Percentiles rank a stretch among this genome's conserved stretches.
Conservation (phyloP, 495 filamentous ascomycete species). For the Daldinia decipiens region DNA sequence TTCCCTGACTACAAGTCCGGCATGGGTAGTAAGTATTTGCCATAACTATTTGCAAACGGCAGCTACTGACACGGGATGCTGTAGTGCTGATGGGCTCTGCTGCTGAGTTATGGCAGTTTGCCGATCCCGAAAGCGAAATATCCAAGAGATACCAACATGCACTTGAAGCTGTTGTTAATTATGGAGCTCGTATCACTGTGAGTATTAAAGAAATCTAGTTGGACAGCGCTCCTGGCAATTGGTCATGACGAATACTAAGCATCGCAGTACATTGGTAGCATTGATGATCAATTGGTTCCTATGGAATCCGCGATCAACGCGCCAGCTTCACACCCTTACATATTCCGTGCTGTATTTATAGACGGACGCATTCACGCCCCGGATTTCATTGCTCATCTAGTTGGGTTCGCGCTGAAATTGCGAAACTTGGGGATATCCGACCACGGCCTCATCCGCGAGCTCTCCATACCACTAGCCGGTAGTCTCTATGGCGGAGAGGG, state of each 20-base stretch:
- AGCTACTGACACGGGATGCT: conserved; percentile 13
- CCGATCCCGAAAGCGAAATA: conserved; percentile 77
- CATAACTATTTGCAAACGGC: background rate
- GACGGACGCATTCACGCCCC: conserved; percentile 92
- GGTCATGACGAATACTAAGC: conserved; percentile 5
- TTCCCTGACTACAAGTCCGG: conserved; percentile 87
- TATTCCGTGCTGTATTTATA: conserved; percentile 92
- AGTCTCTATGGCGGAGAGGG: conserved; percentile 92
- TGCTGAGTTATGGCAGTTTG: conserved; percentile 93
- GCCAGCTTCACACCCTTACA: conserved; percentile 85
- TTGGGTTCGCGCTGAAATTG: conserved; percentile 92
- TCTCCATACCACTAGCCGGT: conserved; percentile 87
- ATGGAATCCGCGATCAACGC: conserved; percentile 83
- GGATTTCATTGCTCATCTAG: conserved; percentile 90
- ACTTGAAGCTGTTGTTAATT: conserved; percentile 73
- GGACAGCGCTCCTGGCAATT: background rate
- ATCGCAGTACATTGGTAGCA: conserved; percentile 73
- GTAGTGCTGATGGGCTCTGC: conserved; percentile 81
- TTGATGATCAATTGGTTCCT: conserved; percentile 96
- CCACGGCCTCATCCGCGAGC: conserved; percentile 91
- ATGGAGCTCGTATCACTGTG: conserved; percentile 79
- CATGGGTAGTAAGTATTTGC: conserved; percentile 56
- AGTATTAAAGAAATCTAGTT: conserved; percentile 6
- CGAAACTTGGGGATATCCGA: conserved; percentile 92
- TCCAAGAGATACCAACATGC: conserved; percentile 83